Conservation (phyloP, 2,329 filamentous ascomycete species). For the Pseudogymnoascus sp. region DNA sequence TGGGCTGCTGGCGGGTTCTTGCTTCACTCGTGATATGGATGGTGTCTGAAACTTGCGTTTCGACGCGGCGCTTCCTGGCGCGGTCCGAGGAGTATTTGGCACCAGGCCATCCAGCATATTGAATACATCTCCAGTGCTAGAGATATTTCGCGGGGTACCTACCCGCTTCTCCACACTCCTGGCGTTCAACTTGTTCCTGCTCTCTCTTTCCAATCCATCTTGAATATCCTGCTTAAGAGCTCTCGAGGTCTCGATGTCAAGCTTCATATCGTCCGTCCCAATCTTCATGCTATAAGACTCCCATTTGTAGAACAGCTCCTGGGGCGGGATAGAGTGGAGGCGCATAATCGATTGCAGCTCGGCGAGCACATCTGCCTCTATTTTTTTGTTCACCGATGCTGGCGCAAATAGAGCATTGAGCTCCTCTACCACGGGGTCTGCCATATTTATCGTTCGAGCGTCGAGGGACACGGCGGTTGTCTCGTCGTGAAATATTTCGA, state of each 20-base stretch:
- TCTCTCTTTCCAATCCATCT: conserved; percentile 73
- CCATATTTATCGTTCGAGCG: conserved; percentile 15
- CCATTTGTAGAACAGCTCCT: conserved; percentile 98
- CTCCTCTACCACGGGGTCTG: conserved; percentile 19
- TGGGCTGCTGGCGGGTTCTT: conserved; percentile 38
- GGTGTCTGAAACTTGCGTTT: conserved; percentile 39
- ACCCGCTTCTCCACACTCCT: conserved; percentile 59
- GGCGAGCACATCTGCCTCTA: conserved; percentile 70
- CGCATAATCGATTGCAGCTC: conserved; percentile 83
- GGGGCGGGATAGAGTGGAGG: conserved; percentile 69
- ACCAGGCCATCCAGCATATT: conserved; percentile 73
- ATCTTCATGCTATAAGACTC: conserved; percentile 96
- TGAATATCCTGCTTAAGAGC: conserved; percentile 83
- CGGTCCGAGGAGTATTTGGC: conserved; percentile 49
- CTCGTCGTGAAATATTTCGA: conserved; percentile 7
- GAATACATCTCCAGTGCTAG: conserved; percentile 62
- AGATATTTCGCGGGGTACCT: conserved; percentile 56
- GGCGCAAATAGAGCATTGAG: conserved; percentile 26
- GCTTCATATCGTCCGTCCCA: conserved; percentile 68
- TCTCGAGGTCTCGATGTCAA: conserved; percentile 64
- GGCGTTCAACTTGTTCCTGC: conserved; percentile 58
- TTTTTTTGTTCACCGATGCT: conserved; percentile 22
- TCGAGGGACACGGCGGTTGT: neutral
- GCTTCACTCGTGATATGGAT: conserved; percentile 41
- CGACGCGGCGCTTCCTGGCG: conserved; percentile 20